Base-by-base conservation (phyloP, 768 basidiomycete genomes). In the Phaffia tasmanica region DNA sequence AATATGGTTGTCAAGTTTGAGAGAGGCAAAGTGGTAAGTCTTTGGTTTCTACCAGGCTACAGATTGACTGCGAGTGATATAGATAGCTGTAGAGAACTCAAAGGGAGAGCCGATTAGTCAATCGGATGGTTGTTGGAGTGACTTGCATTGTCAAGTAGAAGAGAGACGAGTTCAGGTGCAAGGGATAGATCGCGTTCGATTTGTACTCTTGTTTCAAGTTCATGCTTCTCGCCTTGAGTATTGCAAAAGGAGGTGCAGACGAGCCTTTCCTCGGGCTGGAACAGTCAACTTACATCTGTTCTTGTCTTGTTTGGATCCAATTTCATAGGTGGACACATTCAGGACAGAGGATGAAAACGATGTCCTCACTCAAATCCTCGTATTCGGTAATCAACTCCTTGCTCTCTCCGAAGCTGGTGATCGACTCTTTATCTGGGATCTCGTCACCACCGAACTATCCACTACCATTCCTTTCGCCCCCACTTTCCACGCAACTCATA, bases 361-460 rank as follows among this genome's bases (percentile, higher is more conserved):
- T 2, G 63, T 73, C 23, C 71, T 98, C 2, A 79, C 83, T 14
- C 85, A 82, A 63, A 83, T 92, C 55, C 77, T 86, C 27, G 79
- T 91, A 21, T 90, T 97, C 73, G 93, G 90, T 9, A 81, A 85
- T 19, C 84, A 88, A 72, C 74, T 97, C 16, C 80, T 97, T 23
- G 84, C 85, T 1, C 78, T 98, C 57, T 84, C 85, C 11, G 86
- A 89, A 71, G 85, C 86, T 72, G 91, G 92, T 3, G 78, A 80
- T 32, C 79, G 84, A 68, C 81, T 98, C 81, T 75, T 89, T 32
- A 76, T 86, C 3, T 99, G 91, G 89, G 21, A 54, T 21, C 16
- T 64, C 25, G 5, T 49, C 18, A 11, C 21, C 53, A 11, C 58
- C 86, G 87, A 81, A 60, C 75, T 88, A 32, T 80, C 85, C 59